phyloP scores from a whole-genome alignment of 192 early-diverging fungal species.

The Oehlia diaphana region DNA sequence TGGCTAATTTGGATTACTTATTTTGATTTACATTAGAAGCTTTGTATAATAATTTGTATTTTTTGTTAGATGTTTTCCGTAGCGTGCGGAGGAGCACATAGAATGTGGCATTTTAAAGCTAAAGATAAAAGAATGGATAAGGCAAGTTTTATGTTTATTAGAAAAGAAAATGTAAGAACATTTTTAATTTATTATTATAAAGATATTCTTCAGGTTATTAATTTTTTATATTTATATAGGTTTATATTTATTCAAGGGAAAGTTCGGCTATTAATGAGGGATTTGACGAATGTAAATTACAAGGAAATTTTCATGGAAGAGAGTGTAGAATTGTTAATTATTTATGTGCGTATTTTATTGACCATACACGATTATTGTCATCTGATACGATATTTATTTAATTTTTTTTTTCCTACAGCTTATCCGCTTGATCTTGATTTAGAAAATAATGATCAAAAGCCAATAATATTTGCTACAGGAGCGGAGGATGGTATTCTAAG shows the following conservation, averaged over 20 bases:
- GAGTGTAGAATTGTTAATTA: constrained; percentile 49
- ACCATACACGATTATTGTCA: not conserved
- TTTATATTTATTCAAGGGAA: constrained; percentile 49
- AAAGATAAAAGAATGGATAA: constrained; percentile 48
- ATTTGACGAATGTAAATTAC: constrained; percentile 59
- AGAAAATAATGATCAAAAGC: constrained; percentile 1
- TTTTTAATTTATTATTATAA: not conserved
- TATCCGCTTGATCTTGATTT: not conserved
- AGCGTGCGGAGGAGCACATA: constrained; percentile 71
- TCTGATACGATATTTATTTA: not conserved
- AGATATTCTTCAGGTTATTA: not conserved
- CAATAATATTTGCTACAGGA: constrained; percentile 56
- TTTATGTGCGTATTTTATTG: constrained; percentile 31
- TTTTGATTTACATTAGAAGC: not conserved
- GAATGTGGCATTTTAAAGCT: constrained; percentile 67
- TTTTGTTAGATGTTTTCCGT: constrained; percentile 57
- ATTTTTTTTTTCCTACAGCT: not conserved
- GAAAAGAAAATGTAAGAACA: constrained; percentile 49
- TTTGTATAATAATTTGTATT: not conserved
- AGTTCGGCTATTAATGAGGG: constrained; percentile 38
- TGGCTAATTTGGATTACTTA: not conserved
- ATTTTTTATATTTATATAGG: constrained; percentile 13
- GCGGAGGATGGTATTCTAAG: constrained; percentile 57
- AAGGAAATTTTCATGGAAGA: constrained; percentile 61
- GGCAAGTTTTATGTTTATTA: constrained; percentile 59